Percentiles rank a stretch among this genome's conserved stretches.
Evolutionary conservation across 257 asterid species (phyloP).

Genomic region (Nicotiana attenuata): DNA sequence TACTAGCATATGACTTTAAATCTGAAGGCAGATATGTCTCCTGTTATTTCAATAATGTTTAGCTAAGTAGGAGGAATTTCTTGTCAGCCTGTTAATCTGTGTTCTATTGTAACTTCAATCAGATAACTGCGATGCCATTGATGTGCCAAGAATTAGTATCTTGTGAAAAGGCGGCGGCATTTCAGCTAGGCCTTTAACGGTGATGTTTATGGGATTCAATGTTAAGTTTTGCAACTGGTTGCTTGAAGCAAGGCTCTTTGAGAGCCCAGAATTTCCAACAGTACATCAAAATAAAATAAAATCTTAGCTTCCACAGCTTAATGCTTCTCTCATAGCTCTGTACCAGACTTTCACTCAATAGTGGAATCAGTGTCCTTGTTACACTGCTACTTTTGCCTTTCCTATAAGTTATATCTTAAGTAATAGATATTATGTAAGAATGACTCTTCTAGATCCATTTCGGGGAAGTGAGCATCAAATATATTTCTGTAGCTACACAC

Average conservation of each 20-base stretch:
- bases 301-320: background rate
- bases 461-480: background rate
- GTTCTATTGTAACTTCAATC: background rate
- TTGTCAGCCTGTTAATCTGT: background rate
- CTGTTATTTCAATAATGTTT: background rate
- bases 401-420: background rate
- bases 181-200: background rate
- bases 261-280: background rate
- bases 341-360: background rate
- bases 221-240: background rate
- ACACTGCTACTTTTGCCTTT: background rate
- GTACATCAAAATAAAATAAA: background rate
- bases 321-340: background rate
- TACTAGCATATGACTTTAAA: background rate
- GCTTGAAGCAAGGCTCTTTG: background rate
- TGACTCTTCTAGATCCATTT: background rate
- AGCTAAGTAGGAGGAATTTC: background rate
- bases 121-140: background rate
- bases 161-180: background rate
- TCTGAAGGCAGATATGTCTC: background rate
- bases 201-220: background rate
- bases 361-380: background rate
- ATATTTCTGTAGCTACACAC: background rate
- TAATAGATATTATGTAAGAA: background rate
- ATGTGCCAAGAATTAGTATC: background rate